Evolutionary conservation across 305 asterid genomes (phyloP), one percentile per base, ranked within the genome.

Genomic region (Stenogyne calaminthoides): DNA sequence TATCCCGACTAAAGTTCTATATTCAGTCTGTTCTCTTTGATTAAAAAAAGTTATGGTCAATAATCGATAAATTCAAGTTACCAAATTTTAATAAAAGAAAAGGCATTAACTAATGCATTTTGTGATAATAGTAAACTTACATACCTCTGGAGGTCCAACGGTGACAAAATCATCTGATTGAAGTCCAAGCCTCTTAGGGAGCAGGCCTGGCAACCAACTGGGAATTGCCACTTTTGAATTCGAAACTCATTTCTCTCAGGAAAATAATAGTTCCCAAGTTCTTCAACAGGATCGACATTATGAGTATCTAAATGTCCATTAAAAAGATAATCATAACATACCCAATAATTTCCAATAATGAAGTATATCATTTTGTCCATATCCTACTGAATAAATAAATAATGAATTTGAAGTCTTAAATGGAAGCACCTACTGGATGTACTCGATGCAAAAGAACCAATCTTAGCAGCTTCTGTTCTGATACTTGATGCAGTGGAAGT

Each of bases 121-220:
- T 49, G 20, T 49, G 20, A n/a, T 58, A 65, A 71, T 6, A 49
- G 76, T 75, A 69, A 46, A n/a, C n/a, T n/a, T n/a, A 76, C 62
- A 71, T 61, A 76, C 83, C 83, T 73, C 67, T 77, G 76, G 67
- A 37, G 34, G 76, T 73, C 64, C 86, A 72, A 83, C 74, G 70
- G 77, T 69, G 69, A 83, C 72, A 60, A 60, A 49, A 60, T 78
- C 81, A 82, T 70, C 75, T 67, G 81, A 76, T 68, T 85, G 92
- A 74, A 81, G 80, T 29, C 92, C 91, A 42, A 85, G 82, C 78
- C 95, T 89, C 79, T 76, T 83, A 25, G 95, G 91, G 81, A 88
- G 80, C 70, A 78, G 76, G 78, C 76, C 67, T 79, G 18, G 56
- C 69, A 78, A 71, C 73, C 61, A 85, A 70, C 29, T 64, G 83